Base-by-base conservation (phyloP, 257 asterid species). In the Salvia rosmarinus region DNA sequence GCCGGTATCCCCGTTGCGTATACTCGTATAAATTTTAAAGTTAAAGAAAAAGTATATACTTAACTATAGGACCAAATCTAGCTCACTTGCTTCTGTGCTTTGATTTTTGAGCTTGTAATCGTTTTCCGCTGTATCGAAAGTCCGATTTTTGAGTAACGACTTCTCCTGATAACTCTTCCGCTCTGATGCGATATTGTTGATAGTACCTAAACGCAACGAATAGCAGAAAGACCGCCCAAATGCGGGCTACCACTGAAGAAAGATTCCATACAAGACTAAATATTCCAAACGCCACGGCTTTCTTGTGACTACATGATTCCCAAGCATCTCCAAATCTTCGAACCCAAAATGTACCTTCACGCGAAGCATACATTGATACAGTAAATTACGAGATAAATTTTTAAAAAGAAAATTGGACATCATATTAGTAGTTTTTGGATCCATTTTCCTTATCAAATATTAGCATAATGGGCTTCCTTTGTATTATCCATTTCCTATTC, bases 201-300 rank as follows among this genome's bases (percentile, higher is more conserved):
- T 75, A 75, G 64, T 68, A 75, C n/a, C 44, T 75, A 50, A 59
- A 75, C 0, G 50, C 58, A 59, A 75, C 79, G 10, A 75, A 68
- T 46, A 75, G 39, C 4, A 75, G 1, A 19, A 75, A 75, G 2
- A 60, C 87, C 51, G 88, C 81, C 97, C 99, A 91, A 72, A 91
- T 75, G 63, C 99, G 82, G 13, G 90, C 89, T 21, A 84, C 73
- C 3, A 85, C 61, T 0, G 99, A 85, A n/a, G 88, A 84, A 4
- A 86, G 66, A 73, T 91, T 94, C 99, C 99, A 94, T 0, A 91
- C 84, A 2, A 91, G 79, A 9, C 93, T 81, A 76, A 94, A 88
- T 52, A 85, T 64, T 3, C 85, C 93, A 55, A 91, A 89, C 40
- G 90, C 98, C 1, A 89, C 88, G 0, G 91, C 96, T 77, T 85